These are phyloP conservation scores for Paraleonurus japonicus DNA, from an alignment of 257 asterid species.

Conservation along the genomic window DNA sequence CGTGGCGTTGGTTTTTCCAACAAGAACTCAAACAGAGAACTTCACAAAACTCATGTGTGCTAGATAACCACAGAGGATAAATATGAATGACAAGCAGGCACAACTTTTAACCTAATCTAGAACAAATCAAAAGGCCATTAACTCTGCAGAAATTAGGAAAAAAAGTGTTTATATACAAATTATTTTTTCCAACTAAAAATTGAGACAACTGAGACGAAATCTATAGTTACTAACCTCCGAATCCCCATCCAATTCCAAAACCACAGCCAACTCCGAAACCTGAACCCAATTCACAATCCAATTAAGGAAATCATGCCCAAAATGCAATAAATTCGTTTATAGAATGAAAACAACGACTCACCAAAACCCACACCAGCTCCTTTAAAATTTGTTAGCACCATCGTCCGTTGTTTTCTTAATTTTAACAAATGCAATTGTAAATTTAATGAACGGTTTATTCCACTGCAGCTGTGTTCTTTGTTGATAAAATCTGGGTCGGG, in stretches of 20 bases:
- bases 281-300: constrained; percentile 27
- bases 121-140: neutral
- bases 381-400: constrained; percentile 63
- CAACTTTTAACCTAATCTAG: neutral
- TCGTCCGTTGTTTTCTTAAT: constrained; percentile 7
- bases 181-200: neutral
- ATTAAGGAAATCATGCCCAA: neutral
- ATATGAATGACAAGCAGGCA: neutral
- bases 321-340: neutral
- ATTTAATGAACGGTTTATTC: neutral
- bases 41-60: neutral
- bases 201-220: neutral
- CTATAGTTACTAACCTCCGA: constrained; percentile 62
- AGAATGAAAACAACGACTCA: constrained; percentile 24
- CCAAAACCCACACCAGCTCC: constrained; percentile 86
- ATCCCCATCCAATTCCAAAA: constrained; percentile 92
- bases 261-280: constrained; percentile 92
- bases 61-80: neutral
- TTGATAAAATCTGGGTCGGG: neutral
- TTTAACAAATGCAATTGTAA: neutral
- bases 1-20: neutral
- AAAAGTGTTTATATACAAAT: neutral
- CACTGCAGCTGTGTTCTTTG: neutral
- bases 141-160: neutral
- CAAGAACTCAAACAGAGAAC: neutral